A percentile compares a stretch with the other conserved stretches of the same genome.
Conservation (phyloP, 345 rosid genomes). For the Conringia planisiliqua region DNA sequence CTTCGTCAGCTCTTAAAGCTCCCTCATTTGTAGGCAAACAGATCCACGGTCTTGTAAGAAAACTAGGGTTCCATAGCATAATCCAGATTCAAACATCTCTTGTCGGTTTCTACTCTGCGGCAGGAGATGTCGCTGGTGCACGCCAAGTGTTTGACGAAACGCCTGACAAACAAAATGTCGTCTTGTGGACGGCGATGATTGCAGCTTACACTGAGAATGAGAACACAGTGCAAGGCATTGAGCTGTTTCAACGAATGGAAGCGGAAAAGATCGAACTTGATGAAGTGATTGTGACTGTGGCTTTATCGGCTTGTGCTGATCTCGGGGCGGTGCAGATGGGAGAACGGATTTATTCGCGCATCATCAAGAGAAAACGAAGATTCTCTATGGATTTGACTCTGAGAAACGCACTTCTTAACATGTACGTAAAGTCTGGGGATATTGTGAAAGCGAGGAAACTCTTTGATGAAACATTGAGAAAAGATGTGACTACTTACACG, state of each 20-base stretch:
- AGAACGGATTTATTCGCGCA: constrained; percentile 26
- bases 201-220: constrained; percentile 34
- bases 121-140: constrained; percentile 23
- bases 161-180: not conserved
- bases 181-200: constrained; percentile 38
- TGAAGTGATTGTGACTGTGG: constrained; percentile 35
- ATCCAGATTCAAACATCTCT: constrained; percentile 35
- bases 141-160: constrained; percentile 40
- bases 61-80: constrained; percentile 30
- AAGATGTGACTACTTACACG: constrained; percentile 42
- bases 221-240: constrained; percentile 20
- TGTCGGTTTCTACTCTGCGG: not conserved
- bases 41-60: constrained; percentile 30
- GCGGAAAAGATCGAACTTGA: constrained; percentile 32
- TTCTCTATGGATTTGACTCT: constrained; percentile 26
- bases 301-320: constrained; percentile 44
- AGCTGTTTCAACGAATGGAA: constrained; percentile 35
- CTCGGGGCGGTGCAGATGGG: constrained; percentile 41
- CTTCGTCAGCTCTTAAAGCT: constrained; percentile 24
- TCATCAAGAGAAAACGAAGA: not conserved
- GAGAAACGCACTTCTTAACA: constrained; percentile 36
- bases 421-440: constrained; percentile 44
- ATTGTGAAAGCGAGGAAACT: constrained; percentile 33
- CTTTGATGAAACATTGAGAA: constrained; percentile 28
- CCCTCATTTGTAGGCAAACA: constrained; percentile 27